Conservation (phyloP, 257 asterid genomes). For the Solanum dulcamara region DNA sequence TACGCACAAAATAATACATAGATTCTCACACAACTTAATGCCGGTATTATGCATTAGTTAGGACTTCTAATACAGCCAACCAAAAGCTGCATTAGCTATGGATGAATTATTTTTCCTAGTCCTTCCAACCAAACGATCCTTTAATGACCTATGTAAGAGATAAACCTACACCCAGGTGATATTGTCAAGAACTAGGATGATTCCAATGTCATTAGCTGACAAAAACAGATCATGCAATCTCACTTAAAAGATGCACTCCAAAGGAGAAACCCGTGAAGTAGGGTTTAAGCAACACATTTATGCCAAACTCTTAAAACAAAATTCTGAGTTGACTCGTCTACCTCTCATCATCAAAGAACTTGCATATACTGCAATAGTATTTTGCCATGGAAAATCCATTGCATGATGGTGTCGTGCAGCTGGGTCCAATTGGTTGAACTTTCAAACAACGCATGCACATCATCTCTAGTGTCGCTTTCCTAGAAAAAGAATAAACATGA, state of each 20-base stretch:
- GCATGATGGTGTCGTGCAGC: conserved; percentile 37
- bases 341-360: conserved; percentile 45
- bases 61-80: not conserved
- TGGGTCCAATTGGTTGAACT: conserved; percentile 34
- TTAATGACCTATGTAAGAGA: not conserved
- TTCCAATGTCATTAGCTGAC: not conserved
- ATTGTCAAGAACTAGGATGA: not conserved
- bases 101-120: not conserved
- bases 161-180: not conserved
- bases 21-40: not conserved
- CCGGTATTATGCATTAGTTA: not conserved
- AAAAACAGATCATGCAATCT: not conserved
- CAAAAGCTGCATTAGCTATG: not conserved
- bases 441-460: conserved; percentile 36
- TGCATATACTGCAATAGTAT: conserved; percentile 33
- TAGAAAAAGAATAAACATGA: conserved; percentile 5
- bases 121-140: not conserved
- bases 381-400: conserved; percentile 36
- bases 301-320: not conserved
- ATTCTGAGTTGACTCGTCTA: conserved; percentile 1
- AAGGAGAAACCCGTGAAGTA: not conserved
- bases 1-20: not conserved
- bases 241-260: not conserved
- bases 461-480: conserved; percentile 34
- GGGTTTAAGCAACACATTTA: not conserved